These are phyloP conservation scores for Allium sativum DNA, from an alignment of 106 monocot genomes.

Conservation along the genomic window DNA sequence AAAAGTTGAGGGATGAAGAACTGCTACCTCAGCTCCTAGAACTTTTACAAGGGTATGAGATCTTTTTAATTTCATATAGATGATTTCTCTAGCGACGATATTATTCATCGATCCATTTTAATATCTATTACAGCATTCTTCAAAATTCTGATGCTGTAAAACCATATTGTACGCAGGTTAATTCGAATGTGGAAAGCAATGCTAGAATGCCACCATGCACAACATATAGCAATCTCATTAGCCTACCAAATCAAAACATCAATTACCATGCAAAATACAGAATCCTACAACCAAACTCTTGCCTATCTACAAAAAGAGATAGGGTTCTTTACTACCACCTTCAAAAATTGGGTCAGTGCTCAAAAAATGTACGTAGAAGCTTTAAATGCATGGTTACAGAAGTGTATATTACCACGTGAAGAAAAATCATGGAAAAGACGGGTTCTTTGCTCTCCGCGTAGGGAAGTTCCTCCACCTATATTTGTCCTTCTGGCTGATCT, in stretches of 20 bases:
- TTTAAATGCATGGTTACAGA: conserved; percentile 56
- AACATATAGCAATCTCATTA: conserved; percentile 49
- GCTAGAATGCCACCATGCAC: conserved; percentile 57
- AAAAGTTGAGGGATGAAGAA: conserved; percentile 85
- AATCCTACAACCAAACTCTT: conserved; percentile 22
- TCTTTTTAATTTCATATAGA: background rate
- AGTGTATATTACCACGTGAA: conserved; percentile 37
- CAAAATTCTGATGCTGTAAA: too few species aligned
- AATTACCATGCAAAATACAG: conserved; percentile 7
- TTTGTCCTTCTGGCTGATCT: conserved; percentile 54
- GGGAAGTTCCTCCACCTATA: conserved; percentile 51
- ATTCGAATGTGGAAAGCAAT: conserved; percentile 61
- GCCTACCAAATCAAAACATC: conserved; percentile 35
- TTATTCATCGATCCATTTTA: too few species aligned
- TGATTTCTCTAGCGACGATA: too few species aligned
- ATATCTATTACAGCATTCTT: too few species aligned
- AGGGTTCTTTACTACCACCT: conserved; percentile 32
- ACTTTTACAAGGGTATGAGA: conserved; percentile 66
- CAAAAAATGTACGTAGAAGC: conserved; percentile 41
- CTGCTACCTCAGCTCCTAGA: conserved; percentile 76
- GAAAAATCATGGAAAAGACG: conserved; percentile 25
- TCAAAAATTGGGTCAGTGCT: conserved; percentile 25
- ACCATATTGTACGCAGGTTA: conserved; percentile 17
- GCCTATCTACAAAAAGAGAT: conserved; percentile 32
- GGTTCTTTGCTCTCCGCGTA: conserved; percentile 37